Evolutionary conservation across 1,284 basidiomycete species (phyloP).

Genomic region (Mixia osmundae): DNA sequence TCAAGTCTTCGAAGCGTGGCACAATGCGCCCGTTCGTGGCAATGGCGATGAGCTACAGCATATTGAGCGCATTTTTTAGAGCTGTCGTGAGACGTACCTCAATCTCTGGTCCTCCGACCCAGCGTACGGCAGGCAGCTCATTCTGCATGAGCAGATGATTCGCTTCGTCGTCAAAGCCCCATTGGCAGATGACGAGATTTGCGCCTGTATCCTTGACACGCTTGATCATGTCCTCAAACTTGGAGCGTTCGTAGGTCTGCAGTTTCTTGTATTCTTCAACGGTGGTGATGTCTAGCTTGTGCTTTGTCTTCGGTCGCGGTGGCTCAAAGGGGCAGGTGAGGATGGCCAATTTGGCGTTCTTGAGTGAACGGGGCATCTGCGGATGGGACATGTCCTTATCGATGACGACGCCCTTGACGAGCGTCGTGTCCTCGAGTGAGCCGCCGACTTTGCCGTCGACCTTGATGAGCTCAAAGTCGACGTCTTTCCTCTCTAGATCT

Average conservation of each 20-base stretch:
- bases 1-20: slow-evolving; percentile 87
- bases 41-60: slow-evolving; percentile 67
- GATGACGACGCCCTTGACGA: slow-evolving; percentile 86
- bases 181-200: slow-evolving; percentile 96
- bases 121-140: slow-evolving; percentile 87
- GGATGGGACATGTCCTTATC: slow-evolving; percentile 99
- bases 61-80: neutral
- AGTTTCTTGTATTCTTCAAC: slow-evolving; percentile 97
- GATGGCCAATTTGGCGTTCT: slow-evolving; percentile 80
- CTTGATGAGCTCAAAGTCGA: slow-evolving; percentile 97
- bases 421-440: slow-evolving; percentile 72
- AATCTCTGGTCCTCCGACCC: slow-evolving; percentile 97
- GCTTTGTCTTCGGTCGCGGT: slow-evolving; percentile 96
- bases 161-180: slow-evolving; percentile 99
- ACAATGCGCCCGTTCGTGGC: slow-evolving; percentile 97
- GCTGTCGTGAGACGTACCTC: slow-evolving; percentile 36
- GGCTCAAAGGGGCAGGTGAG: slow-evolving; percentile 98
- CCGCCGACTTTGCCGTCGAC: slow-evolving; percentile 98
- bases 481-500: slow-evolving; percentile 79
- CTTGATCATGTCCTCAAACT: slow-evolving; percentile 93
- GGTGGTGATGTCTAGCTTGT: slow-evolving; percentile 89
- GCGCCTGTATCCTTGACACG: slow-evolving; percentile 93
- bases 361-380: slow-evolving; percentile 77
- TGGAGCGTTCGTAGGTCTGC: slow-evolving; percentile 81
- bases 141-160: slow-evolving; percentile 97